Evolutionary conservation across 441 rosid genomes (phyloP), one percentile per base, ranked within the genome.

Genomic region (Populus hybrid): DNA sequence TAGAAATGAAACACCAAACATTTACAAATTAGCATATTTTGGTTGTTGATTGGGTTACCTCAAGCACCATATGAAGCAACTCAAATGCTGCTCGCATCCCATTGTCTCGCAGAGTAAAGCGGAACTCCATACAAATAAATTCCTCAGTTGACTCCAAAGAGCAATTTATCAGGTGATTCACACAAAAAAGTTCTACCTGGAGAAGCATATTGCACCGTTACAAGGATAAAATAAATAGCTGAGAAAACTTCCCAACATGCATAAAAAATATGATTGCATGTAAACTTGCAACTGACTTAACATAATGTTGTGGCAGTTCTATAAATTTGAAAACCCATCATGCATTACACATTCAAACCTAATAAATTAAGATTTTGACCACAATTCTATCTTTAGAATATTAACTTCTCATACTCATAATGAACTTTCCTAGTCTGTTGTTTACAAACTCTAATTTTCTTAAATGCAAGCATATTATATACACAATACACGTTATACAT

Each of bases 81-180:
- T 97, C 97, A 88, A 97, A 97, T 83, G 98, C 98, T 73, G 98
- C 99, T 70, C 82, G 88, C 99, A 97, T 97, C 70, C 99, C 99
- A 82, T 94, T 91, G 83, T 97, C 99, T 82, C 98, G 91, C 36
- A 94, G 84, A 81, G 98, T 97, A 83, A 94, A 97, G 73, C 98
- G 98, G 78, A 94, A 94, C 85, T 97, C 99, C 99, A 97, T 97
- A 69, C 97, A 89, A 83, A 97, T 97, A 83, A 97, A 93, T 83
- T 97, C 99, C 85, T 97, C 98, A 0, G 98, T 94, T 59, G 99
- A 94, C 88, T 97, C 99, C 93, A 97, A 84, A 14, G 99, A 97
- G 89, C 99, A 97, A 84, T 97, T 97, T 84, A 97, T 94, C 74
- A 97, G 84, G 90, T 97, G 97, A 85, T 97, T 97, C 80, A 97